Base-by-base conservation (phyloP, 2,329 filamentous ascomycete species). In the Neonectria faginata region DNA sequence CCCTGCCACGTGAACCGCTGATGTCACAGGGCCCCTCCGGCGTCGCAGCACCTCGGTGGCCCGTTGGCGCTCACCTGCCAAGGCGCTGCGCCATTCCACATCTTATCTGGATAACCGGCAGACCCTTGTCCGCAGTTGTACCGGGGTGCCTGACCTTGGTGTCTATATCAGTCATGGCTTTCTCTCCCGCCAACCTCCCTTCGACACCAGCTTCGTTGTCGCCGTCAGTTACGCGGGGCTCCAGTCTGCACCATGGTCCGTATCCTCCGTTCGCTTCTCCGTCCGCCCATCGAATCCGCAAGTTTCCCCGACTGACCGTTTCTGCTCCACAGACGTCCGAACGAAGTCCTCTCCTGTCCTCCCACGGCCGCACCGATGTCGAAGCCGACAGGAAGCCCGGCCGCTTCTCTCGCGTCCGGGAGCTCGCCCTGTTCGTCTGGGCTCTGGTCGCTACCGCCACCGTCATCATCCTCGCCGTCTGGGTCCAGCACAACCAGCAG, bases 401-500 rank as follows among this genome's bases (percentile, higher is more conserved):
- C 10, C 75, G 80, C 51, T 72, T 78, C 45, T 75, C 75, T 64
- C 86, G 87, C 78, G 77, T 86, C 60, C 88, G 91, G 66, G 93
- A 97, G 76, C 79, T 92, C 57, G 86, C 90, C 25, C 81, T 97
- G 67, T 94, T 97, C 76, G 80, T 86, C 53, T 97, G 94, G 94
- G 93, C 94, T 5, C 79, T 96, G 16, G 72, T 95, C 25, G 93
- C 94, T 18, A 97, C 94, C 0, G 88, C 90, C 7, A 87, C 87
- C 50, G 89, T 97, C 56, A 89, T 97, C 70, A 82, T 97, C 33
- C 85, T 97, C 20, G 92, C 92, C 3, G 91, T 96, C n/a, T 84
- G 84, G 80, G 80, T 92, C 16, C 92, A 93, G 75, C 93, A 97
- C 78, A 86, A 89, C 72, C 84, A 88, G 66, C 82, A 85, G 60